Base-by-base conservation (phyloP, 106 monocot genomes). In the Xerophyta viscosa region DNA sequence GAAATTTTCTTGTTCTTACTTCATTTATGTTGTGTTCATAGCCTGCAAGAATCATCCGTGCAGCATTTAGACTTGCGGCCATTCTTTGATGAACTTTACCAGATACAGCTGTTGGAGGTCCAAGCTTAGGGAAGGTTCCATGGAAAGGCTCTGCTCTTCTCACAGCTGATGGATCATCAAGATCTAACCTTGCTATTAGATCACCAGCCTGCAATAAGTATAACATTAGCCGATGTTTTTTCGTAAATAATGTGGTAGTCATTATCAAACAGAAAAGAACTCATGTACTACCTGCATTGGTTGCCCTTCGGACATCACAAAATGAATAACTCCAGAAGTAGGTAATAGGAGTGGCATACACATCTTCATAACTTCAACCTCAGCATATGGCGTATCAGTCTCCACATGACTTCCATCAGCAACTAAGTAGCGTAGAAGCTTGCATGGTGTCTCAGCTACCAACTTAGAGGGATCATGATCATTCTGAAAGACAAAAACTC, bases 291-390 rank as follows among this genome's bases (percentile, higher is more conserved):
- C 96, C 90, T 86, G 85, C 89, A 98, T 79, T 29, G 96, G 76
- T 54, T 98, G 89, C 36, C 96, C 96, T 66, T 98, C 96, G 18
- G 89, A 70, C 79, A 90, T 71, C 7, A 79, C 45, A 48, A 90
- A 86, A 54, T 98, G 96, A 57, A 98, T 98, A 37, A 79, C 70
- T 29, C 96, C 96, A 51, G 96, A 98, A 50, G 96, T 89, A 49
- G 96, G 96, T 43, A 90, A 65, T n/a, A 89, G 50, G 31, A 98
- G 79, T 25, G 96, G 96, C 96, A 98, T 90, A 68, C 96, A 98
- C 96, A 98, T 98, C 48, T 98, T 98, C 96, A 98, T 98, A 30
- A 98, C 96, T 61, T 98, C 96, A 68, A 98, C 96, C 63, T 98
- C 96, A 21, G 79, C 96, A 74, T 98, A 89, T 43, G 96, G 78